phyloP scores from a whole-genome alignment of 2,329 filamentous ascomycete species.

The Aspergillus pseudotamarii region DNA sequence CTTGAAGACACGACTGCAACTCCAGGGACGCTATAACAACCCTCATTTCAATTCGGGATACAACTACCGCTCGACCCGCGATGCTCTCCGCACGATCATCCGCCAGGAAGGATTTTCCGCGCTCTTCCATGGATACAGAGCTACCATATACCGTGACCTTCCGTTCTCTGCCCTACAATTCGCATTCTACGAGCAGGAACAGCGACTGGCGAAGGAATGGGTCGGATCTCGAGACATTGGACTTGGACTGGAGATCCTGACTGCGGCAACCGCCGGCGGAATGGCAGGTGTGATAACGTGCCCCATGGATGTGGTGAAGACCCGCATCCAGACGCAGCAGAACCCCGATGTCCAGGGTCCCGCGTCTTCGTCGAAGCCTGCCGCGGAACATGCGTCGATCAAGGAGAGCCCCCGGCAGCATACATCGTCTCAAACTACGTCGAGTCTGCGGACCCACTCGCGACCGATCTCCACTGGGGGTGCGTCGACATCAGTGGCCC shows the following conservation, averaged over 20 bases:
- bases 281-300: conserved; percentile 94
- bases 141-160: conserved; percentile 89
- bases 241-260: conserved; percentile 79
- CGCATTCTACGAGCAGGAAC: conserved; percentile 96
- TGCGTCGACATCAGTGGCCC: conserved; percentile 78
- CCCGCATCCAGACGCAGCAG: conserved; percentile 90
- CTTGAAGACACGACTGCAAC: conserved; percentile 91
- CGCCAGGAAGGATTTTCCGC: conserved; percentile 79
- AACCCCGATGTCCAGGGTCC: conserved; percentile 50
- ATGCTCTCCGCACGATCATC: conserved; percentile 84
- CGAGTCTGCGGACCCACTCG: conserved; percentile 54
- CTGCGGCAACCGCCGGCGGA: conserved; percentile 85
- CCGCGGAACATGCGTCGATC: conserved; percentile 26
- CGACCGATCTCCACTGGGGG: conserved; percentile 87
- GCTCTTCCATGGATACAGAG: conserved; percentile 95
- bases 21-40: conserved; percentile 95
- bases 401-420: conserved; percentile 36
- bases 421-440: conserved; percentile 27
- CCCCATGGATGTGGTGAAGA: conserved; percentile 96
- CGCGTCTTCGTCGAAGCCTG: conserved; percentile 32
- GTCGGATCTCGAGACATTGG: conserved; percentile 83
- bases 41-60: conserved; percentile 92
- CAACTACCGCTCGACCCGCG: conserved; percentile 84
- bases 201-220: conserved; percentile 76
- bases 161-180: conserved; percentile 97